Conservation (phyloP, 495 filamentous ascomycete species). For the Daldinia concentrica region DNA sequence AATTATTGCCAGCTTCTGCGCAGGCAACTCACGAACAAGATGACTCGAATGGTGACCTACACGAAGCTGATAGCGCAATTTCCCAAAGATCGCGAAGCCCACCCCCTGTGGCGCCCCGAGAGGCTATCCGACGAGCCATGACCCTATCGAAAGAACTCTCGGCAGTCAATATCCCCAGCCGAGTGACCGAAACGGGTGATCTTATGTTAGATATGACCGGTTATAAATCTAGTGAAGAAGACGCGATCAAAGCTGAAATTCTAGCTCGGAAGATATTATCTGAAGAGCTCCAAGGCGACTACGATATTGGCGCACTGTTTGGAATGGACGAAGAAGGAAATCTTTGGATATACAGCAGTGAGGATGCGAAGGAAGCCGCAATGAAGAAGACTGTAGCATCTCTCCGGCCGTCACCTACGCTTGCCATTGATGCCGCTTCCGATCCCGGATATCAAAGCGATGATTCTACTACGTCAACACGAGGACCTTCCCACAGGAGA, state of each 20-base stretch:
- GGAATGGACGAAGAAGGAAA: conserved; percentile 95
- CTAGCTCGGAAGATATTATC: conserved; percentile 95
- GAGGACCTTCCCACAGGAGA: conserved; percentile 55
- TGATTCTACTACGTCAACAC: conserved; percentile 47
- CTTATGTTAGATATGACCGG: conserved; percentile 98
- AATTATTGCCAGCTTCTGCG: conserved; percentile 50
- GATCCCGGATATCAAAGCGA: conserved; percentile 97
- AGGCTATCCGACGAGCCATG: conserved; percentile 84
- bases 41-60: conserved; percentile 47
- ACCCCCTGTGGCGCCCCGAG: conserved; percentile 74
- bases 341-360: conserved; percentile 97
- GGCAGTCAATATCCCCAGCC: conserved; percentile 88
- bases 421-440: conserved; percentile 78
- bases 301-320: conserved; percentile 95
- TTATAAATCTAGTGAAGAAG: conserved; percentile 92
- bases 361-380: conserved; percentile 88
- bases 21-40: conserved; percentile 59
- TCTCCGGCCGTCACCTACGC: conserved; percentile 57
- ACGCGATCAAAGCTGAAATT: conserved; percentile 88
- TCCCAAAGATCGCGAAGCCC: conserved; percentile 75
- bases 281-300: conserved; percentile 92
- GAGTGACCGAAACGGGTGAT: conserved; percentile 92
- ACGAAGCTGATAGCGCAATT: conserved; percentile 49
- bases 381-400: conserved; percentile 58
- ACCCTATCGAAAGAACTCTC: conserved; percentile 88